These are phyloP conservation scores for Aspergillus nidulans DNA, from an alignment of 495 filamentous ascomycete genomes.

Conservation along the genomic window DNA sequence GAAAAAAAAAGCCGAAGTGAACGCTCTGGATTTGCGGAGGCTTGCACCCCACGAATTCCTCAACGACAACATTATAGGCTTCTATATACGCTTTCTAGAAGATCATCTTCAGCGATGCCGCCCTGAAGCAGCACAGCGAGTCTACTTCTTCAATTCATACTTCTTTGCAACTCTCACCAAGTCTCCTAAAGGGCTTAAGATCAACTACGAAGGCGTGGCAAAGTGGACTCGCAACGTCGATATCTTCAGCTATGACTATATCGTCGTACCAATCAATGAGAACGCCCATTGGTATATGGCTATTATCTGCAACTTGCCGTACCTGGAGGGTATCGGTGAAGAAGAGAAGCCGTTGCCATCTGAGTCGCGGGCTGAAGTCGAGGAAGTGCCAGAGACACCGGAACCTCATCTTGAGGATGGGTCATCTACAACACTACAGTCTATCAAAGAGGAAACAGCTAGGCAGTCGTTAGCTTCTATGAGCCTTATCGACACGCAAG, in stretches of 20 bases:
- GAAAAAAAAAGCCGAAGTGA: conserved; percentile 68
- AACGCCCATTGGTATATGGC: conserved; percentile 88
- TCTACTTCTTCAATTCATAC: conserved; percentile 89
- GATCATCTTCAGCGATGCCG: conserved; percentile 53
- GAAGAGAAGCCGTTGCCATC: conserved; percentile 15
- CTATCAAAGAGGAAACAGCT: conserved; percentile 19
- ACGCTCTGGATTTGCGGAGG: conserved; percentile 71
- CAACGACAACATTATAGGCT: conserved; percentile 88
- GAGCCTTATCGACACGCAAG: conserved; percentile 16
- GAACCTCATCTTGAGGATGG: conserved; percentile 16
- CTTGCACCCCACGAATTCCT: conserved; percentile 81
- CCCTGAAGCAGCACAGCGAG: conserved; percentile 53
- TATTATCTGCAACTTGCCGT: conserved; percentile 85
- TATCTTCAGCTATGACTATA: conserved; percentile 79
- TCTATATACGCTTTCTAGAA: conserved; percentile 77
- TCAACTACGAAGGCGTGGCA: conserved; percentile 78
- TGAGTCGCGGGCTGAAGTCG: conserved; percentile 20
- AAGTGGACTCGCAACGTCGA: conserved; percentile 88
- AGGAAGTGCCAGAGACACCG: conserved; percentile 36
- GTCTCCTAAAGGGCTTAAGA: conserved; percentile 46
- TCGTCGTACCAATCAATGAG: conserved; percentile 90
- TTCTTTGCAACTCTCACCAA: conserved; percentile 76
- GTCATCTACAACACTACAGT: conserved; percentile 4
- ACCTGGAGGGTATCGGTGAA: conserved; percentile 33
- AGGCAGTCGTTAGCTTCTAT: conserved; percentile 26